Conservation (phyloP, 768 basidiomycete genomes). For the Kwoniella dendrophila region DNA sequence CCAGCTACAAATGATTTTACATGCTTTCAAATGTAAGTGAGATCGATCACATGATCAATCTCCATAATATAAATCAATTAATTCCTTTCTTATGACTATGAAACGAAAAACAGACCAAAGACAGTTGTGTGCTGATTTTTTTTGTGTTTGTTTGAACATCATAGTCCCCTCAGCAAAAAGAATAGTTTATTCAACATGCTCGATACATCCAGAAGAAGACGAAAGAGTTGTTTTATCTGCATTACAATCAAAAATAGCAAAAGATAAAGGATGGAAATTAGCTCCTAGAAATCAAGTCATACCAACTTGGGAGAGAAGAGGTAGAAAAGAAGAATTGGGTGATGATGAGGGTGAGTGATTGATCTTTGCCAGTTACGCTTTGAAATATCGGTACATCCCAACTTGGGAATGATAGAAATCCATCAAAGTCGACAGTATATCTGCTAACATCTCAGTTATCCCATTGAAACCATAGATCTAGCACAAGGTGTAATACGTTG, state of each 20-base stretch:
- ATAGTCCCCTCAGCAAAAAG: conserved; percentile 73
- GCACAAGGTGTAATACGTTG: conserved; percentile 56
- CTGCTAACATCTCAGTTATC: background rate
- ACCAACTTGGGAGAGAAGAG: conserved; percentile 80
- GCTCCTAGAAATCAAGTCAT: conserved; percentile 70
- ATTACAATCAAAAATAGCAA: conserved; percentile 72
- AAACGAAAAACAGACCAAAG: background rate
- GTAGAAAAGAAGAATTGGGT: conserved; percentile 68
- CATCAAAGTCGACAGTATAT: too few species aligned
- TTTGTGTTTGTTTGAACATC: too few species aligned
- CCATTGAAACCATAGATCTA: conserved; percentile 58
- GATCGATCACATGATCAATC: background rate
- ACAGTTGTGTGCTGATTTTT: too few species aligned
- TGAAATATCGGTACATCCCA: background rate
- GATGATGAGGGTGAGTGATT: conserved; percentile 59
- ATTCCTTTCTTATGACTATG: background rate
- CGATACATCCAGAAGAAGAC: conserved; percentile 85
- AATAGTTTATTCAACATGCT: conserved; percentile 98
- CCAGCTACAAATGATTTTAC: conserved; percentile 85
- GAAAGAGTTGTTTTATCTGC: conserved; percentile 82
- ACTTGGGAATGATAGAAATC: too few species aligned
- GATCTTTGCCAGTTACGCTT: background rate
- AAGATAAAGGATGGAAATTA: conserved; percentile 65
- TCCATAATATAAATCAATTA: background rate
- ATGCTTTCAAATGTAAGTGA: conserved; percentile 87